Evolutionary conservation across 1,284 basidiomycete genomes (phyloP).

Genomic region (Vanrija sp.): DNA sequence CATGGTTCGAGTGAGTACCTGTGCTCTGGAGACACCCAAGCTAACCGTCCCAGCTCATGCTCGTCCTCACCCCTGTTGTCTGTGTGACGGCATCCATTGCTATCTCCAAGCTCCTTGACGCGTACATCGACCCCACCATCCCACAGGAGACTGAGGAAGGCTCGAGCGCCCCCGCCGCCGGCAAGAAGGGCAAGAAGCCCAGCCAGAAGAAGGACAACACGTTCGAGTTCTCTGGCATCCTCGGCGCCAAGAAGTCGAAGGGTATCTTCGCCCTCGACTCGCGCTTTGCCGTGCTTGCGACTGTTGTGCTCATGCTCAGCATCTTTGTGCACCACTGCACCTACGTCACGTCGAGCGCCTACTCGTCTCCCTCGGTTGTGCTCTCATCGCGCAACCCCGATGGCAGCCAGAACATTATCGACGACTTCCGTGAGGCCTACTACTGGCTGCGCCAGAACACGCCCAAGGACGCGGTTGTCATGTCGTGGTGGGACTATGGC

Average conservation of each 20-base stretch:
- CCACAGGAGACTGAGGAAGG: conserved; percentile 28
- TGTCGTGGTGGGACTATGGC: conserved; percentile 99
- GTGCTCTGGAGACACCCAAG: background rate
- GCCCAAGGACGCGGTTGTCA: conserved; percentile 81
- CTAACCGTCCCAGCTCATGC: conserved; percentile 32
- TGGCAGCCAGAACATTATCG: conserved; percentile 90
- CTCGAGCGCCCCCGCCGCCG: background rate
- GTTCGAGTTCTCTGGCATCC: conserved; percentile 32
- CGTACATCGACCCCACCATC: conserved; percentile 67
- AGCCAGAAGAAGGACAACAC: conserved; percentile 56
- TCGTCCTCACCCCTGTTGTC: conserved; percentile 49
- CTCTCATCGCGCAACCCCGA: conserved; percentile 75
- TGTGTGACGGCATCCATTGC: conserved; percentile 83
- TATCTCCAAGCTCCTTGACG: conserved; percentile 80
- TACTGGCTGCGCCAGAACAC: conserved; percentile 99
- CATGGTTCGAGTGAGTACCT: conserved; percentile 74
- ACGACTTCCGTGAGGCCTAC: conserved; percentile 99
- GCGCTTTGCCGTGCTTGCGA: conserved; percentile 69
- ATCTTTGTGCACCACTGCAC: conserved; percentile 97
- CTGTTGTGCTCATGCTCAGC: conserved; percentile 72
- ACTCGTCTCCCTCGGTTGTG: conserved; percentile 97
- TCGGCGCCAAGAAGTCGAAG: conserved; percentile 37
- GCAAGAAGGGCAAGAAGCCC: conserved; percentile 56
- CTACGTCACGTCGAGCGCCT: conserved; percentile 90
- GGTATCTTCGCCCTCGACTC: conserved; percentile 85